Base-by-base conservation (phyloP, 352 stramenopile genomes). In the Phytophthora multivora region DNA sequence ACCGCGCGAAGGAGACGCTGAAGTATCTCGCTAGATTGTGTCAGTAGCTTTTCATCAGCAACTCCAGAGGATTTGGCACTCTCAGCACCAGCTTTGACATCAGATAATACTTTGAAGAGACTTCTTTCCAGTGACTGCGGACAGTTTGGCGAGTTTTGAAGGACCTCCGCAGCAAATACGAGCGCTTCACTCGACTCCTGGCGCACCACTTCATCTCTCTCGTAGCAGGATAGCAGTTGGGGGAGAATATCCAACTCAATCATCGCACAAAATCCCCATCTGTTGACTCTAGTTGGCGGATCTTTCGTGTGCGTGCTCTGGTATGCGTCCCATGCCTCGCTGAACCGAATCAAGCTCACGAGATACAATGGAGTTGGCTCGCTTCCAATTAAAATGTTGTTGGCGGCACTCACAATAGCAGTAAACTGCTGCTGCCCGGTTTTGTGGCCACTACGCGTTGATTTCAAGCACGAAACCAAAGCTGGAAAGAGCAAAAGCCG, bases 401-500 rank as follows among this genome's bases (percentile, higher is more conserved):
- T 68, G 19, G 65, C 53, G 30, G 25, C 28, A 28, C 51, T 40
- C 3, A 80, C 30, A 39, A 69, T 43, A 10, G 23, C 46, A 30
- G 52, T 42, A 59, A 71, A 80, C 46, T 66, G 49, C 16, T 73
- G 42, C 18, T 63, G 53, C 4, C 68, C 63, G 6, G 58, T 54
- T 8, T 56, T 65, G 35, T 46, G 46, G 9, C 16, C 6, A 19
- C 31, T 40, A 13, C 15, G 51, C 13, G 7, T 62, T 21, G 35
- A 33, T 49, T 77, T 69, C 49, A 71, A 66, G 15, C 41, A 64
- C 11, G 58, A 64, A 42, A 64, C 58, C 13, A 83, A 46, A 1
- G 64, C 68, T 43, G 76, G 73, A 42, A 81, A 83, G n/a, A 85
- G 40, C 28, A 81, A 35, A 8, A 18, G 63, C 23, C 33, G 71